Evolutionary conservation across 179 eudicot species (phyloP), one percentile per base, ranked within the genome.

Genomic region (Sideroxylon spinosum): DNA sequence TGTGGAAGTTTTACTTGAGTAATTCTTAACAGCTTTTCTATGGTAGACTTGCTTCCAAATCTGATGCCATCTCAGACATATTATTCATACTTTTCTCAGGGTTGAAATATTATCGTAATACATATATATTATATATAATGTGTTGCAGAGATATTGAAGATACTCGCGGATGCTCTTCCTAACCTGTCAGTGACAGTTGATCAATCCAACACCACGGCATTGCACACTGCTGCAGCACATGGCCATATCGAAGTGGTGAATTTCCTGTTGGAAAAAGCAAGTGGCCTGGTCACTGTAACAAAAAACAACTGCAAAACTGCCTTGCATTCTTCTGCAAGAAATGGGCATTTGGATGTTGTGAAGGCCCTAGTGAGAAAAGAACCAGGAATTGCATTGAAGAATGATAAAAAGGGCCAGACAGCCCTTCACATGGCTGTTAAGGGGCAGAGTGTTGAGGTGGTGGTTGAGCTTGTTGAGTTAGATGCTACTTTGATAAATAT

Each of bases 341-440:
- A 88, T 62, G 91, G 89, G 22, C 90, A 85, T 63, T 78, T 80
- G 68, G 90, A 85, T 71, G 86, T 88, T 25, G 91, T 88, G 32
- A 78, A 76, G 72, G 86, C 87, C 76, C 85, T 88, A 29, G 71
- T 84, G 69, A 74, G 82, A 66, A 88, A 85, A 78, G 88, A 86
- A 77, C 79, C 82, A 14, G 84, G 81, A 48, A 81, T 86, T 48
- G 85, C 76, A 22, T 53, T 46, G 48, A 80, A 81, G 79, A 81
- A 14, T 13, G 91, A 88, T 65, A 87, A 83, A 81, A 86, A 88
- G 77, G 91, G 91, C 14, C 91, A 88, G 61, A 88, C 91, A 10
- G 86, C 91, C 63, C 90, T 88, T 76, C 91, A 88, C 69, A 88
- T 88, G 91, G 91, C 91, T 2, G 91, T 75, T 44, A 88, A 88